phyloP scores from a whole-genome alignment of 352 stramenopile species.

The Globisporangium carolinianum region DNA sequence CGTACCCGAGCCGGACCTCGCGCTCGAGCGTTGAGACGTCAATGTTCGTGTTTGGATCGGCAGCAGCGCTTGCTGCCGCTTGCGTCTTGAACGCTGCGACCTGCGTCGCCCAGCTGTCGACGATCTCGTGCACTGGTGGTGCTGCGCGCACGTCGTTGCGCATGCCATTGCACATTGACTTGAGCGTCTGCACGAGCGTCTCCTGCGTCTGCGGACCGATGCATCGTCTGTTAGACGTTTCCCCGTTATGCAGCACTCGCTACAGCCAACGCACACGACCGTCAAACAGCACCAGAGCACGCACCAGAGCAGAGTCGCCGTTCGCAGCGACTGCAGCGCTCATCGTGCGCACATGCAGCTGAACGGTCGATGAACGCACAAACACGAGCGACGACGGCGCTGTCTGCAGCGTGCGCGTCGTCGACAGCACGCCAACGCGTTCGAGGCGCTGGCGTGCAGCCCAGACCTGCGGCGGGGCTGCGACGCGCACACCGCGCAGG shows the following conservation, averaged over 20 bases:
- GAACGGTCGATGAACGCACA: background rate
- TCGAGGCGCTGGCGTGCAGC: background rate
- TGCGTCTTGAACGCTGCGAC: slow-evolving; percentile 22
- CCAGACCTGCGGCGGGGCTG: background rate
- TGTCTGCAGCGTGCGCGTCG: background rate
- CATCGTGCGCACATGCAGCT: slow-evolving; percentile 4
- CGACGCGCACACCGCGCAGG: background rate
- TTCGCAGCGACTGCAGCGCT: slow-evolving; percentile 4
- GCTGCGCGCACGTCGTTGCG: slow-evolving; percentile 38
- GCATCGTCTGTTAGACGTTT: too few relatives aligned
- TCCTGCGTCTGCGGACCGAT: slow-evolving; percentile 9
- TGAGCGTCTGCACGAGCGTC: slow-evolving; percentile 29
- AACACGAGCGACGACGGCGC: background rate
- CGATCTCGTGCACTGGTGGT: slow-evolving; percentile 14
- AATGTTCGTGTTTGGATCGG: background rate
- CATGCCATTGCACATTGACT: slow-evolving; percentile 45
- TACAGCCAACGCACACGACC: too few relatives aligned
- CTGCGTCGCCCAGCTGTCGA: slow-evolving; percentile 28
- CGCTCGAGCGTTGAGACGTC: slow-evolving; percentile 9
- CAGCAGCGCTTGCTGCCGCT: background rate
- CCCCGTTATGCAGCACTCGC: too few relatives aligned
- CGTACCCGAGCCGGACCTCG: slow-evolving; percentile 42
- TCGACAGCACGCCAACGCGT: background rate
- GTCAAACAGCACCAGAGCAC: background rate
- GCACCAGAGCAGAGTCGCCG: slow-evolving; percentile 8